Evolutionary conservation across 805 yeast species (phyloP).

Genomic region (Wickerhamiella parazyma): DNA sequence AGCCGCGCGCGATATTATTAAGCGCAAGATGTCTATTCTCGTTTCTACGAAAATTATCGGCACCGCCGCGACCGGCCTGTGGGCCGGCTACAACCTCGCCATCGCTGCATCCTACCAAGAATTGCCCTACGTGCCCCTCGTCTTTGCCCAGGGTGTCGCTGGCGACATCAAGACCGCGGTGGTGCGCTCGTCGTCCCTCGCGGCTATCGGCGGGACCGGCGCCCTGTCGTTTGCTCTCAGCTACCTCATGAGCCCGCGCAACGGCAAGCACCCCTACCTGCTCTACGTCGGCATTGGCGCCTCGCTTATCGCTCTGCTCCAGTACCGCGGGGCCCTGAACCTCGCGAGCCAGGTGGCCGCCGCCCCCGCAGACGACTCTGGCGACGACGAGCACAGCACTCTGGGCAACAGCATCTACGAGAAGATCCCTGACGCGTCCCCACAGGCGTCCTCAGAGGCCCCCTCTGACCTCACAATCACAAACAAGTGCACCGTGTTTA

Average conservation of each 20-base stretch:
- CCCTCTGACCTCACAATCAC: background rate
- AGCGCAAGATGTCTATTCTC: conserved; percentile 6
- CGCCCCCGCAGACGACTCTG: background rate
- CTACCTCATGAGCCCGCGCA: conserved; percentile 19
- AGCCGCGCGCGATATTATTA: background rate
- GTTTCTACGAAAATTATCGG: conserved; percentile 26
- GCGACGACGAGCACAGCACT: conserved; percentile 11
- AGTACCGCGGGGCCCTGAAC: conserved; percentile 19
- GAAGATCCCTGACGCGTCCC: conserved; percentile 9
- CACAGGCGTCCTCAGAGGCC: background rate
- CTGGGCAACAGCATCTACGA: conserved; percentile 15
- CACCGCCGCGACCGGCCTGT: conserved; percentile 26
- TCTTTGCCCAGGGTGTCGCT: background rate
- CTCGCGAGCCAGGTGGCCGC: conserved; percentile 13
- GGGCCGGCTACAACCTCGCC: conserved; percentile 25
- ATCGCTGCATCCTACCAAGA: conserved; percentile 7
- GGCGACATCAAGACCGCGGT: background rate
- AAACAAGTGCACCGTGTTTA: conserved; percentile 15
- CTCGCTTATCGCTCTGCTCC: conserved; percentile 21
- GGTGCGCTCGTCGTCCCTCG: conserved; percentile 6
- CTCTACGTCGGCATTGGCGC: conserved; percentile 25
- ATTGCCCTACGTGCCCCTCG: background rate
- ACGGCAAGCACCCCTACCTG: conserved; percentile 26
- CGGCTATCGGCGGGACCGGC: conserved; percentile 17
- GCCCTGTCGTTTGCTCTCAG: conserved; percentile 19